Percentiles rank a stretch among this genome's conserved stretches.
Conservation (phyloP, 2,329 filamentous ascomycete species). For the Claviceps maximensis region DNA sequence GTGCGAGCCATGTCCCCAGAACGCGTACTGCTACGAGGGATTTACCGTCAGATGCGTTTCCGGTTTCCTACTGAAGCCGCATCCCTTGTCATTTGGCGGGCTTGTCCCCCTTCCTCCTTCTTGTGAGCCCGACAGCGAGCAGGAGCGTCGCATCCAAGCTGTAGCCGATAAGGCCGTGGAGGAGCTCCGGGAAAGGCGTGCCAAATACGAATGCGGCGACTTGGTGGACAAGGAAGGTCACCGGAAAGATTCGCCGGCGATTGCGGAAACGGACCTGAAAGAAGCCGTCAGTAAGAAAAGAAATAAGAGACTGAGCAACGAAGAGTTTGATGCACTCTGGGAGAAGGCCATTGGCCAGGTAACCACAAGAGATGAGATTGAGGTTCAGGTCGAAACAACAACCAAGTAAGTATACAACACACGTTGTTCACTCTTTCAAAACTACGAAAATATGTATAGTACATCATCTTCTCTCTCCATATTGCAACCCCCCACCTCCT, state of each 20-base stretch:
- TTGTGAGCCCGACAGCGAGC: slow-evolving; percentile 90
- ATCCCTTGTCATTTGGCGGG: slow-evolving; percentile 72
- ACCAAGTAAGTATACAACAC: slow-evolving; percentile 36
- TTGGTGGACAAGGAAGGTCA: slow-evolving; percentile 48
- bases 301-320: slow-evolving; percentile 69
- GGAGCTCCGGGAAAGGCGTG: slow-evolving; percentile 70
- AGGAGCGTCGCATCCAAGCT: slow-evolving; percentile 71
- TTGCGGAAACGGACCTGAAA: slow-evolving; percentile 63
- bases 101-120: slow-evolving; percentile 75
- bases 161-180: slow-evolving; percentile 83
- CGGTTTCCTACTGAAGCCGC: slow-evolving; percentile 74
- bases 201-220: slow-evolving; percentile 83
- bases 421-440: not conserved
- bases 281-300: slow-evolving; percentile 60
- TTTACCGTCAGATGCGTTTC: slow-evolving; percentile 69
- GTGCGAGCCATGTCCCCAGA: slow-evolving; percentile 80
- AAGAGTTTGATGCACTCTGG: slow-evolving; percentile 89
- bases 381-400: slow-evolving; percentile 23
- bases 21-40: slow-evolving; percentile 76
- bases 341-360: slow-evolving; percentile 61
- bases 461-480: not conserved
- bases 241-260: slow-evolving; percentile 41
- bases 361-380: slow-evolving; percentile 46
- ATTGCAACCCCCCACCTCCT: not conserved
- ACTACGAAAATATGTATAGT: not conserved